Evolutionary conservation across 2,329 filamentous ascomycete genomes (phyloP).

Genomic region (Fusarium drepaniforme): DNA sequence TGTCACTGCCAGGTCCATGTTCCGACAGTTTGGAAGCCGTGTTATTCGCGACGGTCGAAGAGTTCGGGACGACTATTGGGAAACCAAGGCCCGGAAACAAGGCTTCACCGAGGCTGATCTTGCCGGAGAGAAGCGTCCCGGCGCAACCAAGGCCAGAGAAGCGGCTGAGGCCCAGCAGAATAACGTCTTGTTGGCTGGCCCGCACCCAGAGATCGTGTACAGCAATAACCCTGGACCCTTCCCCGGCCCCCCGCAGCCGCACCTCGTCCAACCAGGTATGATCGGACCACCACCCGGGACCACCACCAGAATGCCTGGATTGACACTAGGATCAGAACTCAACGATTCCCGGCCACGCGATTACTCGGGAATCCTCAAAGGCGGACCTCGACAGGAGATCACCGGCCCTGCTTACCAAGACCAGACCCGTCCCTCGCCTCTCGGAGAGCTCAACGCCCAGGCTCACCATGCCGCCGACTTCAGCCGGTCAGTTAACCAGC

Average conservation of each 20-base stretch:
- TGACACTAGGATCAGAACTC: slow-evolving; percentile 83
- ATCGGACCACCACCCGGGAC: slow-evolving; percentile 73
- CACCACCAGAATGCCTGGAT: slow-evolving; percentile 83
- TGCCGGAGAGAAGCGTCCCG: slow-evolving; percentile 95
- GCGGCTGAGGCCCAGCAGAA: slow-evolving; percentile 75
- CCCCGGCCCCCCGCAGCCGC: slow-evolving; percentile 75
- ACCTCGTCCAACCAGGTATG: slow-evolving; percentile 79
- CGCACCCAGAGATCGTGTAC: slow-evolving; percentile 90
- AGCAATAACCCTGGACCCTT: slow-evolving; percentile 78
- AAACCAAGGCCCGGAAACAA: slow-evolving; percentile 95
- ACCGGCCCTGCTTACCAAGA: slow-evolving; percentile 91
- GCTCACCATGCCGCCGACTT: slow-evolving; percentile 91
- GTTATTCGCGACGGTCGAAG: slow-evolving; percentile 90
- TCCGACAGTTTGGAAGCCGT: slow-evolving; percentile 95
- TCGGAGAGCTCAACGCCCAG: slow-evolving; percentile 85
- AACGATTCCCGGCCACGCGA: slow-evolving; percentile 83
- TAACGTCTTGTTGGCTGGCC: slow-evolving; percentile 71
- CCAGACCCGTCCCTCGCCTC: slow-evolving; percentile 79
- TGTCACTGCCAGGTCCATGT: slow-evolving; percentile 98
- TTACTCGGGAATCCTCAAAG: slow-evolving; percentile 81
- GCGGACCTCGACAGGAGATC: slow-evolving; percentile 90
- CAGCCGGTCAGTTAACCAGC: slow-evolving; percentile 85
- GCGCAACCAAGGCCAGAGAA: slow-evolving; percentile 89
- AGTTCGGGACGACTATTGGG: slow-evolving; percentile 98
- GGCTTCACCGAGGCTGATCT: slow-evolving; percentile 97